phyloP scores from a whole-genome alignment of 768 basidiomycete genomes.

The Cyclocybe cylindracea region DNA sequence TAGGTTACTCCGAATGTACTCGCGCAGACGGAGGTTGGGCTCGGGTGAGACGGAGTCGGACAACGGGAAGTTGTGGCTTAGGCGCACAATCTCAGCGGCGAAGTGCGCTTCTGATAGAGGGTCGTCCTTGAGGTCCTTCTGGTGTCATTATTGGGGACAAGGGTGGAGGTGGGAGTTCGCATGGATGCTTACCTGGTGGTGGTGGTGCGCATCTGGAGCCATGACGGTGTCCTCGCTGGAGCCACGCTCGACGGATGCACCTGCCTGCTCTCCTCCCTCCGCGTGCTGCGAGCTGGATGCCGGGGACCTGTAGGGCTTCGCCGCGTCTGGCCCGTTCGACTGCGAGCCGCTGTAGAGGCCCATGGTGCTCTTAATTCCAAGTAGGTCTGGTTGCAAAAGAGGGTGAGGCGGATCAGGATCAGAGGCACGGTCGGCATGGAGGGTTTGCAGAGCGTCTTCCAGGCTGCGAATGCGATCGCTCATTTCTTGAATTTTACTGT shows the following conservation, averaged over 20 bases:
- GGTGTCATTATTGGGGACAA: neutral
- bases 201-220: conserved; percentile 17
- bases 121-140: conserved; percentile 18
- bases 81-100: conserved; percentile 44
- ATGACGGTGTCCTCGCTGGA: conserved; percentile 32
- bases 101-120: conserved; percentile 26
- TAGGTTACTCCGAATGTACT: conserved; percentile 56
- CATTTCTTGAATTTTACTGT: conserved; percentile 66
- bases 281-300: conserved; percentile 6
- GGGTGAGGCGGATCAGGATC: conserved; percentile 42
- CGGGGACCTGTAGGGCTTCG: conserved; percentile 3
- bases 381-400: conserved; percentile 47
- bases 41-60: conserved; percentile 47
- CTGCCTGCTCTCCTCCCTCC: conserved; percentile 18
- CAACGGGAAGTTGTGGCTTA: conserved; percentile 61
- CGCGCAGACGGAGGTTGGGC: conserved; percentile 53
- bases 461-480: conserved; percentile 63
- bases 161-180: neutral
- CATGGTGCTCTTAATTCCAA: conserved; percentile 59
- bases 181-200: conserved; percentile 14
- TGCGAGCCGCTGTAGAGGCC: conserved; percentile 41
- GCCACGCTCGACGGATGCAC: conserved; percentile 18
- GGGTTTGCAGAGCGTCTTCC: conserved; percentile 51
- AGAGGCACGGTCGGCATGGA: conserved; percentile 27
- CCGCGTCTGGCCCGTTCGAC: conserved; percentile 9